These are phyloP conservation scores for Kwoniella shivajii DNA, from an alignment of 1,284 basidiomycete species.

Conservation along the genomic window DNA sequence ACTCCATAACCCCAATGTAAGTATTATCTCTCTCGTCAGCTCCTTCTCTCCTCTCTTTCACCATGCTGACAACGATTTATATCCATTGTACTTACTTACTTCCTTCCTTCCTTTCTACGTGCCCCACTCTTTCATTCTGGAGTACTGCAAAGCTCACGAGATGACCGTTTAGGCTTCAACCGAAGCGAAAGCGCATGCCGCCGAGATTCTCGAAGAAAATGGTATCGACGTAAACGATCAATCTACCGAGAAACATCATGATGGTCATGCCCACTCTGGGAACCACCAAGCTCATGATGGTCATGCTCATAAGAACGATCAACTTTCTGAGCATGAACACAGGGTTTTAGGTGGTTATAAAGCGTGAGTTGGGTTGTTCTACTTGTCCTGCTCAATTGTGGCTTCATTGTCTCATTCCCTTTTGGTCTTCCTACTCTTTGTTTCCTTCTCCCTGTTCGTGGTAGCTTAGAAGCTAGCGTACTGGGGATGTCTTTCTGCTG, in stretches of 20 bases:
- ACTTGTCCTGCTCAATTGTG: too few relatives aligned
- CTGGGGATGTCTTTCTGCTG: too few relatives aligned
- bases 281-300: background rate
- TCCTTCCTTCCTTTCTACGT: background rate
- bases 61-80: background rate
- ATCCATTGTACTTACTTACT: background rate
- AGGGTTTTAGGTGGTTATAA: conserved; percentile 33
- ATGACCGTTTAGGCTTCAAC: conserved; percentile 9
- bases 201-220: conserved; percentile 12
- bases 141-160: too few relatives aligned
- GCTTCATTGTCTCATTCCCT: too few relatives aligned
- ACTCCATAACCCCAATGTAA: conserved; percentile 22
- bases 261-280: background rate
- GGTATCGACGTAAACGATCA: conserved; percentile 7
- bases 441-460: too few relatives aligned
- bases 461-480: too few relatives aligned
- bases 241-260: background rate
- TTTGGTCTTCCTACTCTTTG: too few relatives aligned
- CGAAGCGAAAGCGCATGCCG: conserved; percentile 20
- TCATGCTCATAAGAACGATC: background rate
- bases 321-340: conserved; percentile 19
- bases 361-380: conserved; percentile 24
- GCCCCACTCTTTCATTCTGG: background rate
- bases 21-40: too few relatives aligned
- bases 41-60: too few relatives aligned